Evolutionary conservation across 202 grass and related monocot species (phyloP).

Genomic region (Saccharum hybrid): DNA sequence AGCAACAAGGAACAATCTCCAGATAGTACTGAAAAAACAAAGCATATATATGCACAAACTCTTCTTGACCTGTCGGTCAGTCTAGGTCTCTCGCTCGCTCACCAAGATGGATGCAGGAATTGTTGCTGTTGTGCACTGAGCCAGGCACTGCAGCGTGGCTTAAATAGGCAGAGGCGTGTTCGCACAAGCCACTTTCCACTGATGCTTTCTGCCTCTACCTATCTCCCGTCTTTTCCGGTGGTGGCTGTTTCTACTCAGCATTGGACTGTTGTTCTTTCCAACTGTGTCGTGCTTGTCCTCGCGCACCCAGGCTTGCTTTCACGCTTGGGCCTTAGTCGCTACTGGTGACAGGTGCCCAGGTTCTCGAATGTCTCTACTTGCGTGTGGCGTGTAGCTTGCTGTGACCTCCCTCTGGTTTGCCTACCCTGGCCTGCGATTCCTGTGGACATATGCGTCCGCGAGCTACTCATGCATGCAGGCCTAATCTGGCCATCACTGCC

Average conservation of each 20-base stretch:
- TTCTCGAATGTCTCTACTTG: background rate
- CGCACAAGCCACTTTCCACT: conserved; percentile 44
- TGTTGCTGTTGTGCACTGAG: background rate
- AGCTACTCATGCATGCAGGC: background rate
- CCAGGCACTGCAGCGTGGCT: background rate
- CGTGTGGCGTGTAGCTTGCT: background rate
- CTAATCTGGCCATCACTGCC: background rate
- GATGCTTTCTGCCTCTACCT: conserved; percentile 26
- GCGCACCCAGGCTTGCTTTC: background rate
- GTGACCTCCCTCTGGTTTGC: background rate
- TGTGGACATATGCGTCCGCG: background rate
- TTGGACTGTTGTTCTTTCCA: conserved; percentile 27
- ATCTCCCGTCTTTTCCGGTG: background rate
- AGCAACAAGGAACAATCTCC: conserved; percentile 12
- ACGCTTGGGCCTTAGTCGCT: background rate
- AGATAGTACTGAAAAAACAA: background rate
- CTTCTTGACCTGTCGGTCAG: background rate
- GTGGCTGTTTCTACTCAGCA: background rate
- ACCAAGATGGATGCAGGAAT: background rate
- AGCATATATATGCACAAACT: background rate
- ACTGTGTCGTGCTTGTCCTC: background rate
- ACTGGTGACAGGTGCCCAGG: background rate
- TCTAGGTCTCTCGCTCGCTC: background rate
- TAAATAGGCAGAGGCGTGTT: conserved; percentile 54
- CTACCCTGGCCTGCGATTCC: background rate